A percentile compares a stretch with the other conserved stretches of the same genome.
These are phyloP conservation scores for Trichoderma breve DNA, from an alignment of 2,329 filamentous ascomycete genomes.

Conservation along the genomic window DNA sequence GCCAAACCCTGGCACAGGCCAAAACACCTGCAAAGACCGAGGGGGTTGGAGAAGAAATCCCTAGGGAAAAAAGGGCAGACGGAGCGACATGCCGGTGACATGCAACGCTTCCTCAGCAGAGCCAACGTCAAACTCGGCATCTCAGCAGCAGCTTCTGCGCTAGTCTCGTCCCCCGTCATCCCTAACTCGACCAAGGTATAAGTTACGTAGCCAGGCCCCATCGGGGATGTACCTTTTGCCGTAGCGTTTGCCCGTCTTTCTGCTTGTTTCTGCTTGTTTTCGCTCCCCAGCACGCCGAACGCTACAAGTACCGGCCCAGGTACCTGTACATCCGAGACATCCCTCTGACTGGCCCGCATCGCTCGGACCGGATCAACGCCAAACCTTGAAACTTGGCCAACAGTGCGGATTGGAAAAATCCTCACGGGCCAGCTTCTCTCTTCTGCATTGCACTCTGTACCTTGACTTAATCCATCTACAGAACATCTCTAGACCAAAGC, in stretches of 20 bases:
- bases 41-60: background rate
- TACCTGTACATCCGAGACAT: background rate
- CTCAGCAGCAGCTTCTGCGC: background rate
- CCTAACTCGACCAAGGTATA: background rate
- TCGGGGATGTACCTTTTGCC: background rate
- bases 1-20: background rate
- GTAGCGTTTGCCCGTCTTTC: background rate
- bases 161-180: background rate
- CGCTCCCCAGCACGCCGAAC: background rate
- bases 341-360: conserved; percentile 31
- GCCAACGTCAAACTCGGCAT: conserved; percentile 1
- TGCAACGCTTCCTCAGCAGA: background rate
- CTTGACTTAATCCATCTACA: background rate
- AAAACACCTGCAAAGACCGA: background rate
- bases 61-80: background rate
- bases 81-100: conserved; percentile 11
- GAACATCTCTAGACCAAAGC: conserved; percentile 8
- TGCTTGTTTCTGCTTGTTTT: background rate
- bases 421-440: conserved; percentile 38
- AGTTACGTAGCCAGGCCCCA: background rate
- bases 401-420: conserved; percentile 45
- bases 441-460: background rate
- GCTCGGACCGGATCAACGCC: conserved; percentile 40
- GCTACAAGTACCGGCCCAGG: background rate
- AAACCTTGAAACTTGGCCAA: conserved; percentile 38